Evolutionary conservation across 108 stramenopile genomes (phyloP).

Genomic region (Schizochytrium sp.): DNA sequence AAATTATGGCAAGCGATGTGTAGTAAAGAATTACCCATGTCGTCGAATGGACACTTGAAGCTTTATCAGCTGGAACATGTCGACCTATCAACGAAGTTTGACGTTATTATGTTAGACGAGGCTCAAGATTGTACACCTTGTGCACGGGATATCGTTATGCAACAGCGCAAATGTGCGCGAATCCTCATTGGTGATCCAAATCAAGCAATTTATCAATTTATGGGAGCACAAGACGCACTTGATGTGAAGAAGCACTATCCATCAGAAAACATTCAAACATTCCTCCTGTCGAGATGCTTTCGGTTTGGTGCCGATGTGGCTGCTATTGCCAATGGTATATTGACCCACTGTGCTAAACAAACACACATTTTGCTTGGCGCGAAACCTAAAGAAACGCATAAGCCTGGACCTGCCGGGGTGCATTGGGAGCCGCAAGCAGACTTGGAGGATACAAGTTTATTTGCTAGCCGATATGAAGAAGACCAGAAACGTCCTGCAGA

Average conservation of each 20-base stretch:
- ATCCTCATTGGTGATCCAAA: constrained; percentile 22
- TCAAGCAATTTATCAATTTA: constrained; percentile 49
- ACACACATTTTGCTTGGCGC: constrained; percentile 23
- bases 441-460: neutral
- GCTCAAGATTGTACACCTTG: constrained; percentile 60
- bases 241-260: constrained; percentile 4
- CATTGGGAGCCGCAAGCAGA: neutral
- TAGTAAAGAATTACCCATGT: neutral
- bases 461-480: neutral
- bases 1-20: constrained; percentile 11
- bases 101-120: constrained; percentile 41
- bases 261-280: neutral
- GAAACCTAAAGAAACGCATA: neutral
- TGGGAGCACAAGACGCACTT: constrained; percentile 56
- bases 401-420: neutral
- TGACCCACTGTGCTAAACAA: neutral
- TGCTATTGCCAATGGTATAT: constrained; percentile 4
- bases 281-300: constrained; percentile 49
- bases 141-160: constrained; percentile 40
- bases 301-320: constrained; percentile 42
- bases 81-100: neutral
- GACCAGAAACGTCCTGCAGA: neutral
- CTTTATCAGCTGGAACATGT: neutral
- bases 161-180: neutral
- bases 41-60: constrained; percentile 25